A percentile compares a stretch with the other conserved stretches of the same genome.
Conservation (phyloP, 345 rosid species). For the Hypericum androsaemum region DNA sequence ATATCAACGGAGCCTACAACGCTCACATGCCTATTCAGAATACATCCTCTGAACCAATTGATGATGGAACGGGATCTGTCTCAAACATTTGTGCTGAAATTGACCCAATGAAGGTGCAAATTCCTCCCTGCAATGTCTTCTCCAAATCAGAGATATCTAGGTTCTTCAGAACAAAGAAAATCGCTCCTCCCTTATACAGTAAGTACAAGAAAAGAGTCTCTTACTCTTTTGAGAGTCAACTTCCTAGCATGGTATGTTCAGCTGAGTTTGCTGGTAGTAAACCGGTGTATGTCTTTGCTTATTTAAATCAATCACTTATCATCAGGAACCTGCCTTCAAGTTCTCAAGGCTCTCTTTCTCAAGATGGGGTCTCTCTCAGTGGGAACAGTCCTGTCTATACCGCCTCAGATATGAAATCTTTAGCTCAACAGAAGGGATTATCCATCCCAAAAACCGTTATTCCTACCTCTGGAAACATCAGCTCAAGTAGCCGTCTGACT, state of each 20-base stretch:
- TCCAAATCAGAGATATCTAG: conserved; percentile 75
- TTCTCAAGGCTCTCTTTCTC: conserved; percentile 24
- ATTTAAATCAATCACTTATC: conserved; percentile 26
- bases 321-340: conserved; percentile 14
- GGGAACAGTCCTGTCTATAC: conserved; percentile 23
- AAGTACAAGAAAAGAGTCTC: too few relatives aligned
- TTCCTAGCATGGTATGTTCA: conserved; percentile 13
- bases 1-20: conserved; percentile 17
- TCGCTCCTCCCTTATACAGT: conserved; percentile 46
- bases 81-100: conserved; percentile 24
- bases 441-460: conserved; percentile 18
- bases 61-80: conserved; percentile 22
- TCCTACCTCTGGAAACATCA: conserved; percentile 27
- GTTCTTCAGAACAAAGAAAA: conserved; percentile 45
- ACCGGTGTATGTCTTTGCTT: conserved; percentile 15
- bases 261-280: conserved; percentile 15
- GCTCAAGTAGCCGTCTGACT: conserved; percentile 15
- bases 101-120: conserved; percentile 76
- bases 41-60: conserved; percentile 20
- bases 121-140: conserved; percentile 71
- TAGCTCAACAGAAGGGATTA: conserved; percentile 16
- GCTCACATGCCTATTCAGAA: conserved; percentile 19
- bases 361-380: conserved; percentile 24
- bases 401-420: conserved; percentile 9
- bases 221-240: conserved; percentile 28